Percentiles rank a stretch among this genome's conserved stretches.
These are phyloP conservation scores for Rhazya stricta DNA, from an alignment of 257 asterid genomes.

Conservation along the genomic window DNA sequence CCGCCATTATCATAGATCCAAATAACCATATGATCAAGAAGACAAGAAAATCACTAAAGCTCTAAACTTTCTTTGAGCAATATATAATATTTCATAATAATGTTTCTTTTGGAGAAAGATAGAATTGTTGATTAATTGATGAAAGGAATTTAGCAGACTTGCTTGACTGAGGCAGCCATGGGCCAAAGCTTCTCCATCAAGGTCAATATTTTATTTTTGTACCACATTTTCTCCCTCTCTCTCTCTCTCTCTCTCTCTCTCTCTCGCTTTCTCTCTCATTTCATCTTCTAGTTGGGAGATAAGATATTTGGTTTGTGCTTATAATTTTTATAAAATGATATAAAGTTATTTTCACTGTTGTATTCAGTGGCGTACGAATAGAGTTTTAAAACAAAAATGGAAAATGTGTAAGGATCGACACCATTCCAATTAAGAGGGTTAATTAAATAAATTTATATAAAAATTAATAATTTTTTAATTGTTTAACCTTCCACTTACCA, in stretches of 20 bases:
- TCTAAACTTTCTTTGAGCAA: too few relatives aligned
- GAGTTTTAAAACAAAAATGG: background rate
- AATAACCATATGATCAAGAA: too few relatives aligned
- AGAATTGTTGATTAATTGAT: background rate
- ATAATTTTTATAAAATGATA: background rate
- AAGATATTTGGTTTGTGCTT: background rate
- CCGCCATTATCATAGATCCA: too few relatives aligned
- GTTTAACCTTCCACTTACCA: too few relatives aligned
- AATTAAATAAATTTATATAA: too few relatives aligned
- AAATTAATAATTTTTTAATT: too few relatives aligned
- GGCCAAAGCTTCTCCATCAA: background rate
- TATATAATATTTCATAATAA: too few relatives aligned
- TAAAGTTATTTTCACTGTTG: background rate
- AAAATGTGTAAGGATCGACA: too few relatives aligned
- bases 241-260: background rate
- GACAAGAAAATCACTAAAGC: too few relatives aligned
- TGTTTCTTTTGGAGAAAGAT: background rate
- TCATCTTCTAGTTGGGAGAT: slow-evolving; percentile 5
- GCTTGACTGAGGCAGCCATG: slow-evolving; percentile 17
- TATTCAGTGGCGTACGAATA: background rate
- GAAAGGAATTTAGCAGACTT: background rate
- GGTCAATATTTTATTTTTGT: slow-evolving; percentile 3
- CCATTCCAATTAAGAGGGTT: too few relatives aligned
- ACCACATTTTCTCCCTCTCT: background rate
- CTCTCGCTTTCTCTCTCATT: background rate